These are phyloP conservation scores for Akebia trifoliata DNA, from an alignment of 164 flowering plant species.

Conservation along the genomic window DNA sequence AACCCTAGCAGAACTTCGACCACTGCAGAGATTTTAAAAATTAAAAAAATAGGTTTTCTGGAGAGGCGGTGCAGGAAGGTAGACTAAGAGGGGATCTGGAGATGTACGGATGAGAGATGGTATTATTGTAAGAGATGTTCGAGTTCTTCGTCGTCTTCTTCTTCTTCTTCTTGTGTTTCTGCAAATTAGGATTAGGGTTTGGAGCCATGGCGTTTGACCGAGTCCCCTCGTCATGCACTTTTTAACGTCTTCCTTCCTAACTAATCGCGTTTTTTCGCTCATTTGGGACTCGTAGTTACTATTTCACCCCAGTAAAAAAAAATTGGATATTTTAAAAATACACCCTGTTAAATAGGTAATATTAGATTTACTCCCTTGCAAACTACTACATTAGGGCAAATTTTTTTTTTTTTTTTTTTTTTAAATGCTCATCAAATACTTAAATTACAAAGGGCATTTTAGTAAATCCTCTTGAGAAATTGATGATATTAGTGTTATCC, in stretches of 20 bases:
- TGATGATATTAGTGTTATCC: no score
- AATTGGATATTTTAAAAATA: no score
- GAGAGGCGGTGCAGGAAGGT: neutral
- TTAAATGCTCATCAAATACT: no score
- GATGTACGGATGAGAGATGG: neutral
- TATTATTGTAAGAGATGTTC: no score
- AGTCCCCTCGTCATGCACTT: constrained; percentile 15
- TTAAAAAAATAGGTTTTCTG: neutral
- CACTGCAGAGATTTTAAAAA: neutral
- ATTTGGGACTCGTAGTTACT: constrained; percentile 11
- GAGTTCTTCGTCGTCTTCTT: neutral
- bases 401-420: no score
- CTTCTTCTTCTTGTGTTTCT: neutral
- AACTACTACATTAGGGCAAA: no score
- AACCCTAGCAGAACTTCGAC: neutral
- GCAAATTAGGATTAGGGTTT: constrained; percentile 19
- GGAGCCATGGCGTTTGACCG: constrained; percentile 21
- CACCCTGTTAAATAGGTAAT: no score
- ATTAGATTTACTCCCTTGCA: no score
- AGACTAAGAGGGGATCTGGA: neutral
- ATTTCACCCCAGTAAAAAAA: neutral
- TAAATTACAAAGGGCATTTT: no score
- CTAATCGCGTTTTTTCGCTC: constrained; percentile 23
- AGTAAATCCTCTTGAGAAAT: no score
- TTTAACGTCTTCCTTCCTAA: constrained; percentile 16